These are phyloP conservation scores for Umbelopsis sp. DNA, from an alignment of 192 early-diverging fungal genomes.

Conservation along the genomic window DNA sequence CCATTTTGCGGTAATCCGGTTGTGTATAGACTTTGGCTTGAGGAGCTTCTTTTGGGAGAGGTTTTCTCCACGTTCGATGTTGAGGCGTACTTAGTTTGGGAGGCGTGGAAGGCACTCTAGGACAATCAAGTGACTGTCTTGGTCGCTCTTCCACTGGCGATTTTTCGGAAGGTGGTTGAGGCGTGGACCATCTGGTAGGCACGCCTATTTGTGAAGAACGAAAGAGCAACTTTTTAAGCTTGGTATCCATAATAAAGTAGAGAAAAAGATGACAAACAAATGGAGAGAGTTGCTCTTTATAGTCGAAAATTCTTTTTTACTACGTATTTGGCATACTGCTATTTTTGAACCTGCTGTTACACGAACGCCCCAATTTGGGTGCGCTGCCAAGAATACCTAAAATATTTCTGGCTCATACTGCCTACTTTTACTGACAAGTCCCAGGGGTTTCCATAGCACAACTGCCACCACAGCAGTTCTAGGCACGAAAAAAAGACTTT, in stretches of 20 bases:
- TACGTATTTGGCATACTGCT: not conserved
- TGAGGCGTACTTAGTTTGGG: not conserved
- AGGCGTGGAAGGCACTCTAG: not conserved
- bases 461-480: not conserved
- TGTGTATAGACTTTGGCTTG: not conserved
- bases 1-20: slow-evolving; percentile 9
- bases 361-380: not conserved
- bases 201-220: not conserved
- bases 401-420: no score
- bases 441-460: not conserved
- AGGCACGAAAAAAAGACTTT: not conserved
- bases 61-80: slow-evolving; percentile 13
- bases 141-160: not conserved
- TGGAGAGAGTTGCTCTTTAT: not conserved
- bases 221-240: slow-evolving; percentile 1
- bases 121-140: slow-evolving; percentile 20
- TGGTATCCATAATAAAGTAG: slow-evolving; percentile 4
- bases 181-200: slow-evolving; percentile 9
- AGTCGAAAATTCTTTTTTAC: not conserved
- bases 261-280: not conserved
- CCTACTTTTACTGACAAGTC: no score
- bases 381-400: slow-evolving; percentile 10
- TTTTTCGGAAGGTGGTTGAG: not conserved
- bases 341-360: slow-evolving; percentile 6
- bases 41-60: not conserved